A percentile compares a stretch with the other conserved stretches of the same genome.
Evolutionary conservation across 2,329 filamentous ascomycete species (phyloP).

Genomic region (Fonsecaea erecta): DNA sequence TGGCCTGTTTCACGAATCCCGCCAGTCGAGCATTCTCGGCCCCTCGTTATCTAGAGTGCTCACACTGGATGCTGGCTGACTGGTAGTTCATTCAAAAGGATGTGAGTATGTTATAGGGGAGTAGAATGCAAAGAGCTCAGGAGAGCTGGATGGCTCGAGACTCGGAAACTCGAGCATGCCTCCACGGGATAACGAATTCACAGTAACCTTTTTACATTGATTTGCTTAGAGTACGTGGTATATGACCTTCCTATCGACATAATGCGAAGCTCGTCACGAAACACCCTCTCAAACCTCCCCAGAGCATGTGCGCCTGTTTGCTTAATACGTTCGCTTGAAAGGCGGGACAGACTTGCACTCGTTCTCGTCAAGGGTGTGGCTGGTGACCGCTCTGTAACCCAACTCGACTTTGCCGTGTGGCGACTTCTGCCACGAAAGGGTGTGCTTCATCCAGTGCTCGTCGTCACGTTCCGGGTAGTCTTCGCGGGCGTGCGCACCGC

Average conservation of each 20-base stretch:
- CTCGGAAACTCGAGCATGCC: not conserved
- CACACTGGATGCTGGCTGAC: not conserved
- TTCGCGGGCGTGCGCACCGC: constrained; percentile 95
- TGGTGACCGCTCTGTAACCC: constrained; percentile 81
- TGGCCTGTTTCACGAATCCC: too few species aligned
- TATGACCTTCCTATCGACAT: not conserved
- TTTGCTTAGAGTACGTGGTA: constrained; percentile 2
- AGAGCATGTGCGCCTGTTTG: not conserved
- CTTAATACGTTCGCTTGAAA: constrained; percentile 73
- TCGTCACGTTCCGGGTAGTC: constrained; percentile 96
- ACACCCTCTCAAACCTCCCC: not conserved
- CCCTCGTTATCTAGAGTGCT: not conserved
- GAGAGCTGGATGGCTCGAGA: not conserved
- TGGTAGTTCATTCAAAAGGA: constrained; percentile 42
- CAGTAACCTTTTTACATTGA: constrained; percentile 15
- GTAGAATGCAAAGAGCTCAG: not conserved
- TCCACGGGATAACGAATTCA: not conserved
- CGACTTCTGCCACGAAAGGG: constrained; percentile 90
- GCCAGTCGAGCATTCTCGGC: not conserved
- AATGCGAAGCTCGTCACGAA: constrained; percentile 2
- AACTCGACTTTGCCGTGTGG: constrained; percentile 87
- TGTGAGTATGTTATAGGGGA: constrained; percentile 67
- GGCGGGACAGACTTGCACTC: constrained; percentile 97
- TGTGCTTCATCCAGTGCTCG: constrained; percentile 99
- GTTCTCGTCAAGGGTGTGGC: constrained; percentile 84